Evolutionary conservation across 176 grass and related monocot genomes (phyloP).

Genomic region (Guadua angustifolia): DNA sequence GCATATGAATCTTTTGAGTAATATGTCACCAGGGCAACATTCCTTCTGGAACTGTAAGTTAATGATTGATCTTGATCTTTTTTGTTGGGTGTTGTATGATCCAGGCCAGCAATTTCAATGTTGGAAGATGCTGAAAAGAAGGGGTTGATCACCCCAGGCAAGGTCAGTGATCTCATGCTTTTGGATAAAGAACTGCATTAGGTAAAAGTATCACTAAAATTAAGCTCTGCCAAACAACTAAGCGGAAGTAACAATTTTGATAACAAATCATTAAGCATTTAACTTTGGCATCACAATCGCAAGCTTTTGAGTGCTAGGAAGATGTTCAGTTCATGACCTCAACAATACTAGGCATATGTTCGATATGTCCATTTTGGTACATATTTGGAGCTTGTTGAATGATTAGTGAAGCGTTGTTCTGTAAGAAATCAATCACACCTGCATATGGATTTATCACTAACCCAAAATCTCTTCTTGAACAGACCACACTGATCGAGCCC

Average conservation of each 20-base stretch:
- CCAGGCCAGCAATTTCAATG: constrained; percentile 85
- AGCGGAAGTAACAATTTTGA: neutral
- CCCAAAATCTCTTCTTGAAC: neutral
- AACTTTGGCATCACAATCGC: neutral
- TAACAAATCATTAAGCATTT: neutral
- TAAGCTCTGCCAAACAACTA: neutral
- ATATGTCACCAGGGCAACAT: neutral
- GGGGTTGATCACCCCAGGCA: constrained; percentile 84
- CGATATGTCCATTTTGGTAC: neutral
- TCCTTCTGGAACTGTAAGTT: neutral
- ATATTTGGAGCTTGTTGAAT: neutral
- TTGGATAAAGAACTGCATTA: neutral
- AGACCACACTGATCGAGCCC: constrained; percentile 86
- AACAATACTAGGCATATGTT: neutral
- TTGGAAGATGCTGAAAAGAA: constrained; percentile 91
- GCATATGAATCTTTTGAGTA: too few relatives aligned
- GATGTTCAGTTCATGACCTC: neutral
- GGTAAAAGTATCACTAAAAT: neutral
- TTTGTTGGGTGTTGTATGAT: constrained; percentile 5
- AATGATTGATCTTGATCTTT: neutral
- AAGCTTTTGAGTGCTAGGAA: neutral
- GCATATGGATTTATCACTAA: neutral
- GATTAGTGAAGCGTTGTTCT: neutral
- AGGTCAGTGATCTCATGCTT: constrained; percentile 51
- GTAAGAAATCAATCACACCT: neutral